Evolutionary conservation across 2,329 filamentous ascomycete genomes (phyloP), one percentile per base, ranked within the genome.

Genomic region (Ilyonectria destructans): DNA sequence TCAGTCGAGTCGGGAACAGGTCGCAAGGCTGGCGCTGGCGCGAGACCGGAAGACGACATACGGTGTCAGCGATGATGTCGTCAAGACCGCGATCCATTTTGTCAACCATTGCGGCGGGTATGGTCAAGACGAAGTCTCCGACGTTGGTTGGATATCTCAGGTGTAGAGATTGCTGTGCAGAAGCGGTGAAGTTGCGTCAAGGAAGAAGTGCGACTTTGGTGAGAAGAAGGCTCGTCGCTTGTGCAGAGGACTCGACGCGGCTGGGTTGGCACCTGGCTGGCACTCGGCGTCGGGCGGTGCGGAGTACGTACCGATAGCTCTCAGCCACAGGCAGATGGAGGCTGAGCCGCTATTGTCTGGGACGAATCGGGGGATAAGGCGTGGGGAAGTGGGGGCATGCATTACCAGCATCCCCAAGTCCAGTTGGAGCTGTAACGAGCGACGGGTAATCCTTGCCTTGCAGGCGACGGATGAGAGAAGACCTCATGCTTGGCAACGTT

Each of bases 21-120:
- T 67, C 49, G 57, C 61, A 68, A 52, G 58, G 52, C 58, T 58
- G 52, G 46, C 65, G 57, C 31, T 31, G 37, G 49, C 31, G 63
- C 43, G 58, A 58, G 21, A 62, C 57, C 9, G 48, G 48, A 67
- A 57, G 29, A 45, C 57, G 49, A 69, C 78, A 58, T 77, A 85
- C 83, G 77, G 80, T 83, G 69, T 88, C 86, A 65, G 84, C 85
- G 71, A 88, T 86, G 75, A 88, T 88, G 77, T 89, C 87, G 77
- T 88, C 87, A 35, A 88, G 85, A 65, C 86, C 87, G 73, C 85
- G 85, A 72, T 87, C 85, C 85, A 88, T 86, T 68, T 82, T 84
- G 68, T 80, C 78, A 61, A 80, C 75, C 81, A 82, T 84, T 62
- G 45, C 75, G 66, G 29, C 35, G 52, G 29, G n/a, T 48, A 48